phyloP scores from a whole-genome alignment of 2,329 filamentous ascomycete genomes.

The Phyllosticta ampelicida region DNA sequence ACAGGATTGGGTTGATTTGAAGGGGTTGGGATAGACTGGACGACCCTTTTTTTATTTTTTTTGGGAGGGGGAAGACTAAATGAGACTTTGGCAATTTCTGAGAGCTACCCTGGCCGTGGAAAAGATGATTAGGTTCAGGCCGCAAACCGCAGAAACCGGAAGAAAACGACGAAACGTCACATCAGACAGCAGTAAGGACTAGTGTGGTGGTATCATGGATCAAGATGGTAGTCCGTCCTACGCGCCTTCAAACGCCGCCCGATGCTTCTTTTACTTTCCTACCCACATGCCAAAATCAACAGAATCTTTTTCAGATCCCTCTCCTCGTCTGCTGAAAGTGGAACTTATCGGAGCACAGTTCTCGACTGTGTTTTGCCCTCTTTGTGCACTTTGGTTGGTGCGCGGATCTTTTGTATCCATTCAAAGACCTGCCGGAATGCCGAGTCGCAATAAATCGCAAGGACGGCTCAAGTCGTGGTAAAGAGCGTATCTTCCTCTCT shows the following conservation, averaged over 20 bases:
- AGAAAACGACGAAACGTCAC: background rate
- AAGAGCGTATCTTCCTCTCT: conserved; percentile 65
- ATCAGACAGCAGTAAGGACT: background rate
- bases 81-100: too few relatives aligned
- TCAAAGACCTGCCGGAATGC: background rate
- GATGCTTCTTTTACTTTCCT: background rate
- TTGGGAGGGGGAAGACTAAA: too few relatives aligned
- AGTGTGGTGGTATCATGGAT: background rate
- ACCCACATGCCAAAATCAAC: background rate
- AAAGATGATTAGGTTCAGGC: too few relatives aligned
- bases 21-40: too few relatives aligned
- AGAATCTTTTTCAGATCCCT: background rate
- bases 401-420: background rate
- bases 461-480: conserved; percentile 32
- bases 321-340: background rate
- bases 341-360: background rate
- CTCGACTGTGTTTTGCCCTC: background rate
- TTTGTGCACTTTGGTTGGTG: background rate
- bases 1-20: too few relatives aligned
- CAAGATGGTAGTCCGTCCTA: background rate
- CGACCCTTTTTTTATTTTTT: too few relatives aligned
- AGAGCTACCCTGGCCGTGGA: too few relatives aligned
- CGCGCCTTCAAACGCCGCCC: conserved; percentile 1
- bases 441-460: background rate
- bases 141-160: background rate